phyloP scores from a whole-genome alignment of 2,329 filamentous ascomycete genomes.

The Penicillium sp. region DNA sequence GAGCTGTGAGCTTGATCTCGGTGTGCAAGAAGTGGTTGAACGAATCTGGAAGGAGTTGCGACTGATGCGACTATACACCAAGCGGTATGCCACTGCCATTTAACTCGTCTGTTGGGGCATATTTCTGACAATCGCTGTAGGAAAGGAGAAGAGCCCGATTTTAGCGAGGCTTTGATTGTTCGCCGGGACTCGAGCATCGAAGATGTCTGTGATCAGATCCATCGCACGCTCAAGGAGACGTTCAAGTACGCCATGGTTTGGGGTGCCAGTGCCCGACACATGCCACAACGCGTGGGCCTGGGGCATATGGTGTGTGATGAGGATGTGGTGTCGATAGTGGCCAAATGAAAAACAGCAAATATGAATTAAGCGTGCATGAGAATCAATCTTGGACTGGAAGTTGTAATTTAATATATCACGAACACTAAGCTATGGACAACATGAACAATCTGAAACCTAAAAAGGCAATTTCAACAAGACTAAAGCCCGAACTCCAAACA shows the following conservation, averaged over 20 bases:
- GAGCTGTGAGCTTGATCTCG: conserved; percentile 92
- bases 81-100: conserved; percentile 48
- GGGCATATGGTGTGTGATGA: conserved; percentile 68
- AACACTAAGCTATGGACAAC: conserved; percentile 15
- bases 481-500: conserved; percentile 12
- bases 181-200: conserved; percentile 82
- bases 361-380: neutral
- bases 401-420: conserved; percentile 9
- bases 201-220: conserved; percentile 93
- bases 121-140: conserved; percentile 39
- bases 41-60: conserved; percentile 89
- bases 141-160: conserved; percentile 84
- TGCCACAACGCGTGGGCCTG: conserved; percentile 88
- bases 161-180: conserved; percentile 87
- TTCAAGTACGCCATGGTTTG: conserved; percentile 99
- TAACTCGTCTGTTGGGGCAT: neutral
- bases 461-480: conserved; percentile 11
- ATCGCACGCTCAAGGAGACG: conserved; percentile 90
- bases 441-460: conserved; percentile 8
- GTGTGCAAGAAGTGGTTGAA: conserved; percentile 88
- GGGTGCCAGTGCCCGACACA: conserved; percentile 91
- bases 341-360: conserved; percentile 33
- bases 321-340: conserved; percentile 62
- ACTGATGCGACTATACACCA: conserved; percentile 90
- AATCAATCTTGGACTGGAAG: conserved; percentile 2